Conservation (phyloP, 2,329 filamentous ascomycete species). For the Aspergillus sp. region DNA sequence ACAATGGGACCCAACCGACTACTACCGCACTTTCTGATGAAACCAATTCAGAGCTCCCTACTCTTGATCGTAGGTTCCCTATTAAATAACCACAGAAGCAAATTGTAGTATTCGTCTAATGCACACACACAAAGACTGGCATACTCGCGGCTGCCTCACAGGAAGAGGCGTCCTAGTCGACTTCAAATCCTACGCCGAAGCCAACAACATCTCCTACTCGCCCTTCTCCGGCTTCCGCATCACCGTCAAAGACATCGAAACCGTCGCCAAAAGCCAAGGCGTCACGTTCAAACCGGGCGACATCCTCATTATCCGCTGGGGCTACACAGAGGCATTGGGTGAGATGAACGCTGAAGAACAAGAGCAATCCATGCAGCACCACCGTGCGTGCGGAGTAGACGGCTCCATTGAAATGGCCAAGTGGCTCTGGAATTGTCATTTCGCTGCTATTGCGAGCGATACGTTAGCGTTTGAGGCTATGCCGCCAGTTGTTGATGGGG, state of each 20-base stretch:
- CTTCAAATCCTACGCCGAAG: conserved; percentile 50
- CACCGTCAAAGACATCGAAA: conserved; percentile 10
- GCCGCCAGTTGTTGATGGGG: conserved; percentile 12
- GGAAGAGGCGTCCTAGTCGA: conserved; percentile 50
- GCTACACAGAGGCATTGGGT: conserved; percentile 13
- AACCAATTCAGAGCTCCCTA: conserved; percentile 8
- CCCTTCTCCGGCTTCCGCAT: conserved; percentile 39
- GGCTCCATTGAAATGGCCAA: conserved; percentile 41
- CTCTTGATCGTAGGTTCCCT: conserved; percentile 9
- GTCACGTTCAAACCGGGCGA: conserved; percentile 14
- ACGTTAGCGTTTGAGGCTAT: conserved; percentile 21
- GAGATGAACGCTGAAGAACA: conserved; percentile 13
- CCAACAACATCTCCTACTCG: conserved; percentile 51
- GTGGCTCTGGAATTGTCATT: conserved; percentile 53
- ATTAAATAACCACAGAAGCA: no score
- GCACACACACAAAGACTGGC: conserved; percentile 18
- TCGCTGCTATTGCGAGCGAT: conserved; percentile 29
- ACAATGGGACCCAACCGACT: conserved; percentile 21
- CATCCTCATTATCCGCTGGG: conserved; percentile 18
- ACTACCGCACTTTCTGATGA: not conserved
- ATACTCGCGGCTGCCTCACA: conserved; percentile 39
- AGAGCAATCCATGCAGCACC: conserved; percentile 3
- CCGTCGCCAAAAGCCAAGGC: conserved; percentile 13
- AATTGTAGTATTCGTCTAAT: no score
- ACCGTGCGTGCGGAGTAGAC: conserved; percentile 34